Evolutionary conservation across 352 stramenopile species (phyloP).

Genomic region (Phytophthora cryptogea): DNA sequence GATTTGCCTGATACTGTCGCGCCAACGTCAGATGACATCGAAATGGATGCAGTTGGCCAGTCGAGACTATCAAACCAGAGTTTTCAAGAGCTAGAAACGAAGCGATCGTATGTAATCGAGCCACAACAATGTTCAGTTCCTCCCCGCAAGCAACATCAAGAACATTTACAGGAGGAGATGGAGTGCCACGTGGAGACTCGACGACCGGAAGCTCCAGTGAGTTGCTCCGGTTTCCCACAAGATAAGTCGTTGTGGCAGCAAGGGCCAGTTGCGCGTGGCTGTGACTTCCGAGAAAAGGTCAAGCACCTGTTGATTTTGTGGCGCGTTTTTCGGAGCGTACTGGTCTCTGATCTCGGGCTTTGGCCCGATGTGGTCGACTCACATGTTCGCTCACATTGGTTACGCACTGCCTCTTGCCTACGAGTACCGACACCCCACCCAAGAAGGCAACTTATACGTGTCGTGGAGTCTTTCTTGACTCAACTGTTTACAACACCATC

Average conservation of each 20-base stretch:
- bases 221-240: too few species aligned
- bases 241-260: constrained; percentile 18
- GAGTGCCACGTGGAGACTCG: too few species aligned
- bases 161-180: too few species aligned
- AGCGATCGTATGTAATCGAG: too few species aligned
- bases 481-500: not conserved
- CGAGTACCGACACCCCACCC: too few species aligned
- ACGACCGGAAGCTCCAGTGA: too few species aligned
- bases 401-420: too few species aligned
- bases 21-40: not conserved
- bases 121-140: too few species aligned
- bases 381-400: constrained; percentile 14
- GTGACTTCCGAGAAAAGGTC: constrained; percentile 19
- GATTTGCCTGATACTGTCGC: not conserved
- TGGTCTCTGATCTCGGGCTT: constrained; percentile 9
- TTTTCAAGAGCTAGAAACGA: too few species aligned
- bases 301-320: constrained; percentile 28
- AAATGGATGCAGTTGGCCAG: not conserved
- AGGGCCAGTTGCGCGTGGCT: not conserved
- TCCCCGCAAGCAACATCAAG: too few species aligned
- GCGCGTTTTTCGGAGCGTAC: constrained; percentile 13
- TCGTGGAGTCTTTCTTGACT: constrained; percentile 11
- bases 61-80: too few species aligned
- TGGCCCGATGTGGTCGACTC: not conserved
- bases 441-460: not conserved